A percentile compares a stretch with the other conserved stretches of the same genome.
phyloP scores from a whole-genome alignment of 495 filamentous ascomycete species.

The Annulohypoxylon moriforme region DNA sequence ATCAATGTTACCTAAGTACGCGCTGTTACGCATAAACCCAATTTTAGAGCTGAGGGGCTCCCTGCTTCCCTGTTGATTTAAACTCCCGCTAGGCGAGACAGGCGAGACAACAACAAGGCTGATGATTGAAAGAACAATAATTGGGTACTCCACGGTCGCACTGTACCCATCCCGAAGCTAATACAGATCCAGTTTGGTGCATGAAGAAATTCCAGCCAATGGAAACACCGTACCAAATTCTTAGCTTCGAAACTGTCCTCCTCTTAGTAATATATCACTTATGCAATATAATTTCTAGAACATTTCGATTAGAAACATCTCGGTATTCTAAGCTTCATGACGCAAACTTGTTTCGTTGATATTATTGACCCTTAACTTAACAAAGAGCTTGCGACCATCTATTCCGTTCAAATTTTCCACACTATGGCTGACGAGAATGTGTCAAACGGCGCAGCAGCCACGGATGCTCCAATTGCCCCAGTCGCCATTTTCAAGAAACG shows the following conservation, averaged over 20 bases:
- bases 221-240: background rate
- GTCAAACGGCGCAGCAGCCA: constrained; percentile 39
- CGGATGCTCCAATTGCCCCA: constrained; percentile 52
- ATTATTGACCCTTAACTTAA: background rate
- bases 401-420: constrained; percentile 7
- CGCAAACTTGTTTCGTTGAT: constrained; percentile 11
- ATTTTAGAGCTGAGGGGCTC: constrained; percentile 39
- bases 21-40: constrained; percentile 39
- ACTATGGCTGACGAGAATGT: constrained; percentile 45
- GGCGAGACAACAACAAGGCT: constrained; percentile 20
- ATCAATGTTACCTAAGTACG: constrained; percentile 9
- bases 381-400: background rate
- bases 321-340: background rate
- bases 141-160: constrained; percentile 15
- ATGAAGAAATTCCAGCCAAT: background rate
- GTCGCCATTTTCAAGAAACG: constrained; percentile 90
- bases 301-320: constrained; percentile 17
- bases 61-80: constrained; percentile 22
- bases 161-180: constrained; percentile 19
- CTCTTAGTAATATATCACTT: constrained; percentile 26
- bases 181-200: constrained; percentile 1
- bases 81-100: constrained; percentile 25
- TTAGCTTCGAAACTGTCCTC: background rate
- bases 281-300: constrained; percentile 39
- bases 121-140: constrained; percentile 13